Percentiles rank a stretch among this genome's conserved stretches.
These are phyloP conservation scores for Lenzites betulinus DNA, from an alignment of 768 basidiomycete genomes.

Conservation along the genomic window DNA sequence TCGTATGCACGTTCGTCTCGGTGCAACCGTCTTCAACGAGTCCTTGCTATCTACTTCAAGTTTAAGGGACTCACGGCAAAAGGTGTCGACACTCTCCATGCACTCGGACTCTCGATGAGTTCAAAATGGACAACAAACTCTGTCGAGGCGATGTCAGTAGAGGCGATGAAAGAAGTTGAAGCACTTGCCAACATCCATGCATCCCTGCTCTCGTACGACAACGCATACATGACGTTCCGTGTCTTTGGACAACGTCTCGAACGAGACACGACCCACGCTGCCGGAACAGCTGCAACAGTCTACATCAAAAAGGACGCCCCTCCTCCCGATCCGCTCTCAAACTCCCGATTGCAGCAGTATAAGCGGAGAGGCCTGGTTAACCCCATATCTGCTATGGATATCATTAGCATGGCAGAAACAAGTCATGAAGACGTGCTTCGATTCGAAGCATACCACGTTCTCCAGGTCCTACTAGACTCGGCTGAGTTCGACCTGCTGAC, in stretches of 20 bases:
- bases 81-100: conserved; percentile 29
- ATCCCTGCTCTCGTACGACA: not conserved
- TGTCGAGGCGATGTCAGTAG: conserved; percentile 30
- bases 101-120: conserved; percentile 28
- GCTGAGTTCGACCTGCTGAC: conserved; percentile 1
- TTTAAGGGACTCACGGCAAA: conserved; percentile 27
- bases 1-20: not conserved
- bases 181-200: no score
- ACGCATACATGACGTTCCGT: not conserved
- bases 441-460: not conserved
- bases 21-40: not conserved
- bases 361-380: not conserved
- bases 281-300: not conserved
- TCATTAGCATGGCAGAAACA: not conserved
- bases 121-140: conserved; percentile 28
- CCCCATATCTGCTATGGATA: not conserved
- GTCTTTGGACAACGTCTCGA: not conserved
- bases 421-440: not conserved
- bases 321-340: not conserved
- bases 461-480: not conserved
- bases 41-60: conserved; percentile 20
- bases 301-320: not conserved
- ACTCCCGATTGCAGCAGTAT: not conserved
- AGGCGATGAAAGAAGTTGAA: conserved; percentile 14
- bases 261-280: not conserved